A percentile compares a stretch with the other conserved stretches of the same genome.
Evolutionary conservation across 2,329 filamentous ascomycete species (phyloP).

Genomic region (Diaporthe capsici): DNA sequence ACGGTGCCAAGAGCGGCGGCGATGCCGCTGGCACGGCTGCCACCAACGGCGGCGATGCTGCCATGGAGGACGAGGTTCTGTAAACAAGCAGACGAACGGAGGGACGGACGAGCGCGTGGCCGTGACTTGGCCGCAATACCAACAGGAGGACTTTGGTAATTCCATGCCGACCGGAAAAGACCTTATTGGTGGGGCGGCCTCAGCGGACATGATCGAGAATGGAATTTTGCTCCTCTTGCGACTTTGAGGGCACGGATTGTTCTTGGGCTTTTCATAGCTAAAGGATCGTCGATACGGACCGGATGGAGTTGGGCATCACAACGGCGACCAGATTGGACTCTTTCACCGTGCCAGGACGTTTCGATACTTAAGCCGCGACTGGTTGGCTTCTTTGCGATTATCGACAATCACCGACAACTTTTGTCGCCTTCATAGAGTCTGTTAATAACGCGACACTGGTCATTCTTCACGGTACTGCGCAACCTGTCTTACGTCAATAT

Average conservation of each 20-base stretch:
- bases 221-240: background rate
- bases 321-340: slow-evolving; percentile 38
- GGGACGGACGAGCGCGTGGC: background rate
- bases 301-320: slow-evolving; percentile 24
- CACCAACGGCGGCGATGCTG: slow-evolving; percentile 64
- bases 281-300: background rate
- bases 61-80: slow-evolving; percentile 78
- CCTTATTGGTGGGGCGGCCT: background rate
- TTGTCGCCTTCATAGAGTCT: slow-evolving; percentile 28
- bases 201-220: background rate
- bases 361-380: slow-evolving; percentile 12
- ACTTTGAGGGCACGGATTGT: slow-evolving; percentile 17
- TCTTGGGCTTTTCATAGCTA: slow-evolving; percentile 31
- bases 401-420: slow-evolving; percentile 9
- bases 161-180: background rate
- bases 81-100: slow-evolving; percentile 45
- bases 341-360: slow-evolving; percentile 29
- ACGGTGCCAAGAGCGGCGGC: slow-evolving; percentile 58
- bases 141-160: background rate
- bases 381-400: slow-evolving; percentile 14
- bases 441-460: slow-evolving; percentile 28
- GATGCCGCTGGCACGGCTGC: slow-evolving; percentile 63
- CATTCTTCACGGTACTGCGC: slow-evolving; percentile 38
- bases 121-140: background rate
- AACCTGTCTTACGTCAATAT: background rate